Conservation (phyloP, 305 asterid genomes). For the Fraxinus platypoda region DNA sequence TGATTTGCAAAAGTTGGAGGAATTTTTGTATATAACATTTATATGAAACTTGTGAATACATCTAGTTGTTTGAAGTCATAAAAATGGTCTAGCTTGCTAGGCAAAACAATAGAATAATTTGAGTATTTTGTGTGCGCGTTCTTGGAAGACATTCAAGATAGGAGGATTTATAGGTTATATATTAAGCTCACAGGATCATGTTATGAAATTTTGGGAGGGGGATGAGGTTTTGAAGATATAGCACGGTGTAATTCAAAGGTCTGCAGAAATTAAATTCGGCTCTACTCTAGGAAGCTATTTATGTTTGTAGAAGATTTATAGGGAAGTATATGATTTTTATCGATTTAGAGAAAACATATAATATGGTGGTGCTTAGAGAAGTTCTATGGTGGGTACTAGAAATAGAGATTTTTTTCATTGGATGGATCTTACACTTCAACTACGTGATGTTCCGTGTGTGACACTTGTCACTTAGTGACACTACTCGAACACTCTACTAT, state of each 20-base stretch:
- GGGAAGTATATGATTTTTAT: background rate
- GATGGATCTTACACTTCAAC: background rate
- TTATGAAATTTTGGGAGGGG: background rate
- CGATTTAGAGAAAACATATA: background rate
- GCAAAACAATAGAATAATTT: constrained; percentile 5
- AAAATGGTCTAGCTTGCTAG: background rate
- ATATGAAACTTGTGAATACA: background rate
- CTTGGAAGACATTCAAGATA: background rate
- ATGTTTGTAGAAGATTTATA: background rate
- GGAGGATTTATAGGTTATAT: background rate
- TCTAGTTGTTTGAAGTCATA: background rate
- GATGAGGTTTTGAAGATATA: background rate
- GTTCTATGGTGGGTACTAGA: background rate
- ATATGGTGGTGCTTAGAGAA: background rate
- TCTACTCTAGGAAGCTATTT: background rate
- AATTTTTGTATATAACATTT: background rate
- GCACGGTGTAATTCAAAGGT: background rate
- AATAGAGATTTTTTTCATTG: background rate
- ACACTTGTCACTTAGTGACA: background rate
- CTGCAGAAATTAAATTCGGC: background rate
- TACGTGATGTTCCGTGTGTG: background rate
- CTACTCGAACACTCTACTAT: background rate
- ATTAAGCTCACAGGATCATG: background rate
- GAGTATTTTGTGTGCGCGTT: background rate
- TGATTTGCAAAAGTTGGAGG: constrained; percentile 1